Conservation (phyloP, 257 asterid genomes). For the Rehmannia glutinosa region DNA sequence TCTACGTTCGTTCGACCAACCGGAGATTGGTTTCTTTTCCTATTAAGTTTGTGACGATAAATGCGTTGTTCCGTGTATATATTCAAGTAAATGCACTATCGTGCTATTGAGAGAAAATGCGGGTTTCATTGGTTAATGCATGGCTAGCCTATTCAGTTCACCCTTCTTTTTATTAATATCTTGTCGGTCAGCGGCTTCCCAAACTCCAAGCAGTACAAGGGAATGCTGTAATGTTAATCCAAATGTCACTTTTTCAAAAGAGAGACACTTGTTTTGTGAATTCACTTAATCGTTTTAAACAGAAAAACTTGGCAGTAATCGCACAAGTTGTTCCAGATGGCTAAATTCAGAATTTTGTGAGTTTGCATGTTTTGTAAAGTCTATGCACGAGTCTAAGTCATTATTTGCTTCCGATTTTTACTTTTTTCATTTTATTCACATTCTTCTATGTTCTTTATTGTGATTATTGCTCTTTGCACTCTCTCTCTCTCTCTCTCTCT, state of each 20-base stretch:
- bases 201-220: not conserved
- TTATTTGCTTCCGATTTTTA: not conserved
- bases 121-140: slow-evolving; percentile 12
- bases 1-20: not conserved
- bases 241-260: not conserved
- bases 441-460: not conserved
- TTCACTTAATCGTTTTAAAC: not conserved
- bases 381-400: not conserved
- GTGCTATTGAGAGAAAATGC: not conserved
- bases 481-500: not conserved
- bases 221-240: not conserved
- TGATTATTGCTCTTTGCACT: not conserved
- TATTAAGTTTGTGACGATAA: not conserved
- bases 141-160: not conserved
- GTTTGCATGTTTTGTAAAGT: not conserved
- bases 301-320: not conserved
- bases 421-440: not conserved
- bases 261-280: not conserved
- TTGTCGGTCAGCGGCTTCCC: slow-evolving; percentile 3
- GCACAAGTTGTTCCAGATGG: not conserved
- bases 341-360: not conserved
- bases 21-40: not conserved
- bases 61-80: not conserved
- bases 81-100: slow-evolving; percentile 8
- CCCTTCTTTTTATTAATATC: not conserved